Conservation (phyloP, 1,139 yeast genomes). For the Sugiyamaella pinicola region DNA sequence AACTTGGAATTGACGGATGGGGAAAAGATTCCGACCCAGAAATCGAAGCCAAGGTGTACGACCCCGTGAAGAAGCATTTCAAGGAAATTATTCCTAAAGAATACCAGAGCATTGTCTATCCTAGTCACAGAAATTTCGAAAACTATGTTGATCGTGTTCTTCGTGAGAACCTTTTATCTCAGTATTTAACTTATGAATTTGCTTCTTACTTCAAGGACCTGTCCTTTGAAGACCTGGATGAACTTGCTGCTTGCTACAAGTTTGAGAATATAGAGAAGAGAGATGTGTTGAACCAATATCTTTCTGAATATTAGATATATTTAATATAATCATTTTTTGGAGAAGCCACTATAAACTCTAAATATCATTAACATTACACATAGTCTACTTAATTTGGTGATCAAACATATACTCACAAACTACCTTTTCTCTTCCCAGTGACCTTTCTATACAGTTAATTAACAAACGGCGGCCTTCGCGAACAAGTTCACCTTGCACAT, state of each 20-base stretch:
- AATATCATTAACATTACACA: conserved; percentile 13
- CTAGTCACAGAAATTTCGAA: conserved; percentile 45
- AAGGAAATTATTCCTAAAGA: conserved; percentile 46
- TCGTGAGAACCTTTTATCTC: conserved; percentile 48
- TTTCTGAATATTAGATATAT: conserved; percentile 24
- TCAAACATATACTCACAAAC: conserved; percentile 36
- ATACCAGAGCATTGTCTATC: conserved; percentile 46
- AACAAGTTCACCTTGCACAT: conserved; percentile 37
- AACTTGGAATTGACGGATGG: conserved; percentile 52
- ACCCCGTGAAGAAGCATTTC: conserved; percentile 44
- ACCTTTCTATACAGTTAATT: conserved; percentile 39
- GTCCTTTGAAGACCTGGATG: conserved; percentile 49
- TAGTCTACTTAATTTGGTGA: conserved; percentile 10
- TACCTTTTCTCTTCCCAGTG: conserved; percentile 36
- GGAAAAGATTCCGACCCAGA: conserved; percentile 50
- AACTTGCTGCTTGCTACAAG: conserved; percentile 51
- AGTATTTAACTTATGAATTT: conserved; percentile 48
- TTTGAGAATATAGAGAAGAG: conserved; percentile 47
- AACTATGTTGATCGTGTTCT: conserved; percentile 45
- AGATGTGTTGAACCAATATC: conserved; percentile 47
- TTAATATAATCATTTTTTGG: background rate
- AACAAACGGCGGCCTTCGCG: conserved; percentile 39
- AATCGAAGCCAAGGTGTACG: conserved; percentile 42
- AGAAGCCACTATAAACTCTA: background rate
- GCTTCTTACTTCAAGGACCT: conserved; percentile 48